phyloP scores from a whole-genome alignment of 2,329 filamentous ascomycete species.

The Fusarium sororula region DNA sequence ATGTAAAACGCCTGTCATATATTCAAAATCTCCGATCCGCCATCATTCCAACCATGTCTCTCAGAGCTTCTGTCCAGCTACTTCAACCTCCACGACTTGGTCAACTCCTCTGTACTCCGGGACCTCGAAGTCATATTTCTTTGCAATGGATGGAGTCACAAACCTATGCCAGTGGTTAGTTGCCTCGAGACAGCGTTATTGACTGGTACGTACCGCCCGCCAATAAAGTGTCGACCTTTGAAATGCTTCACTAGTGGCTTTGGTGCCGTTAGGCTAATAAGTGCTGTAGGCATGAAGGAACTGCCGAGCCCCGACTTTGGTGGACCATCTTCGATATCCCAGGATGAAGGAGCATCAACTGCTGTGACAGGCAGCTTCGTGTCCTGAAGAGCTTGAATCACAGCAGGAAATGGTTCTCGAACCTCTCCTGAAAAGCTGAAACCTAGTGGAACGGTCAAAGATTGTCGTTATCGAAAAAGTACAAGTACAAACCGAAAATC shows the following conservation, averaged over 20 bases:
- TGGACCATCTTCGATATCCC: slow-evolving; percentile 90
- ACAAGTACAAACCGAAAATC: slow-evolving; percentile 77
- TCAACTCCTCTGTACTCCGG: slow-evolving; percentile 87
- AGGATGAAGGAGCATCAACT: slow-evolving; percentile 92
- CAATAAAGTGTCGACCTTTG: slow-evolving; percentile 88
- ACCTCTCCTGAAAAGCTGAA: slow-evolving; percentile 95
- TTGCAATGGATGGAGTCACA: slow-evolving; percentile 77
- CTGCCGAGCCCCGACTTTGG: slow-evolving; percentile 80
- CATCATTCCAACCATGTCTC: neutral
- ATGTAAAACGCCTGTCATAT: slow-evolving; percentile 53
- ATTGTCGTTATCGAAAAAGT: neutral
- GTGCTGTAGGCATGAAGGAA: slow-evolving; percentile 79
- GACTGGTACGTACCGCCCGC: slow-evolving; percentile 71
- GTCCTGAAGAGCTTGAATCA: slow-evolving; percentile 80
- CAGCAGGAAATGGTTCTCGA: slow-evolving; percentile 86
- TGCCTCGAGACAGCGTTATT: neutral
- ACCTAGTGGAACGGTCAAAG: slow-evolving; percentile 56
- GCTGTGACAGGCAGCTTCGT: slow-evolving; percentile 82
- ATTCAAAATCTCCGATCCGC: slow-evolving; percentile 2
- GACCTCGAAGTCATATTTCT: slow-evolving; percentile 86
- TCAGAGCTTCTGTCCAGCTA: slow-evolving; percentile 63
- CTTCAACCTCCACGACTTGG: slow-evolving; percentile 82
- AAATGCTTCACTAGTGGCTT: slow-evolving; percentile 90
- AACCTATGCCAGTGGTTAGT: slow-evolving; percentile 65
- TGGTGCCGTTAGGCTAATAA: slow-evolving; percentile 91